Base-by-base conservation (phyloP, 371 early-diverging fungal species). In the Rhizopus microsporus region DNA sequence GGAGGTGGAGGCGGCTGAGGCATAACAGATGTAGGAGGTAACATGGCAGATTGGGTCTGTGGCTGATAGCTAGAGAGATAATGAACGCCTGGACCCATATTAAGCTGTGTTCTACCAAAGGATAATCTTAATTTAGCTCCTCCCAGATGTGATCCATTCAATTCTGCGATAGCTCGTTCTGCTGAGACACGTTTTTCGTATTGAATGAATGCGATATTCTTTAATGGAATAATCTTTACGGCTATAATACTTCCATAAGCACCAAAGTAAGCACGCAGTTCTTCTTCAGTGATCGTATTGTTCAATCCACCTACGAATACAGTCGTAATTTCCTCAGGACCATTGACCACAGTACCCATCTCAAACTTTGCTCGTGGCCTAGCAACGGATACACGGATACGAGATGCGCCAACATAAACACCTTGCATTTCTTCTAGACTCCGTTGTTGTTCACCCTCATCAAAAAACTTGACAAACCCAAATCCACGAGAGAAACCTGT, bases 171-270 rank as follows among this genome's bases (percentile, higher is more conserved):
- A 5, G 94, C 90, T 61, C 82, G 74, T 64, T 93, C 94, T 5
- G 93, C 95, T 39, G 83, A 75, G 31, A 80, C 78, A 5, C 92
- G 79, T 56, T 85, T 83, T 17, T 81, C 83, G 66, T 82, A 95
- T 56, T 89, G 90, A 32, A 95, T 92, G 72, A 93, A 93, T 0
- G 92, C 93, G 69, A 93, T 93, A 13, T 90, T 88, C 59, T 91
- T 92, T 47, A 88, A 88, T 9, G 89, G 88, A 37, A 93, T 92
- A 46, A 95, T 92, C 67, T 93, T 93, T 59, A 89, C 87, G 66
- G 91, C 88, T 1, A 83, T 77, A 35, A 95, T 92, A 42, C 87
- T 89, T 15, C 95, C 95, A 77, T 88, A 92, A 32, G 77, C 30
- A 7, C 63, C 61, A 56, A 71, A 67, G 40, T 55, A 61, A 5